Evolutionary conservation across 2,329 filamentous ascomycete genomes (phyloP).

Genomic region (Diaporthe ampelina): DNA sequence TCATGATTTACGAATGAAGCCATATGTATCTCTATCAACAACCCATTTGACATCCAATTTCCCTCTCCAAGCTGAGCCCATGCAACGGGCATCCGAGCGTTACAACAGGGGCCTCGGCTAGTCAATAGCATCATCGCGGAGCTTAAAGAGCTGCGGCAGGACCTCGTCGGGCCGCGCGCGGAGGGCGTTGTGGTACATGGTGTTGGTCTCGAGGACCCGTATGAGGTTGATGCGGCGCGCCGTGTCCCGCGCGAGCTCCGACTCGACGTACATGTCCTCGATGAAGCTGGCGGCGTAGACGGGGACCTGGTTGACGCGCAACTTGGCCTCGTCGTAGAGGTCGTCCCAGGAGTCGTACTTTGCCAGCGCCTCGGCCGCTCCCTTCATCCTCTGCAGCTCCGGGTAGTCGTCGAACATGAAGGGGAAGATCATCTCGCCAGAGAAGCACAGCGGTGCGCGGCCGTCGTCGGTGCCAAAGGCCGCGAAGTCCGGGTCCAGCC

Average conservation of each 20-base stretch:
- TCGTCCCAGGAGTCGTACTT: conserved; percentile 70
- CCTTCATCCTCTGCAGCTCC: conserved; percentile 78
- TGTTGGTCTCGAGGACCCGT: conserved; percentile 88
- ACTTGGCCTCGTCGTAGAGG: conserved; percentile 73
- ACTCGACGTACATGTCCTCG: conserved; percentile 83
- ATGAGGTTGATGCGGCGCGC: conserved; percentile 79
- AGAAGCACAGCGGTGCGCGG: conserved; percentile 77
- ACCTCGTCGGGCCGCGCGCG: conserved; percentile 82
- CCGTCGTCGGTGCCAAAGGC: conserved; percentile 53
- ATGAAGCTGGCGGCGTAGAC: conserved; percentile 77
- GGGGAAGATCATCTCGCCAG: conserved; percentile 92
- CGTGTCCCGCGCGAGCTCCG: conserved; percentile 72
- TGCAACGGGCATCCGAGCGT: background rate
- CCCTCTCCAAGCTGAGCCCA: background rate
- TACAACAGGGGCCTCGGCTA: conserved; percentile 47
- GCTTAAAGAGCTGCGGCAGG: conserved; percentile 79
- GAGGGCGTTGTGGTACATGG: conserved; percentile 84
- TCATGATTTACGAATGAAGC: conserved; percentile 42
- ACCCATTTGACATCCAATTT: background rate
- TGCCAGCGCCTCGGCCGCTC: conserved; percentile 79
- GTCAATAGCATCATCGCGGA: conserved; percentile 79
- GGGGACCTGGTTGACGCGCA: conserved; percentile 75
- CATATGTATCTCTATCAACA: conserved; percentile 20
- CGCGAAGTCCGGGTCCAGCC: conserved; percentile 61
- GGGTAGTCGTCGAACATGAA: conserved; percentile 86